phyloP scores from a whole-genome alignment of 345 rosid genomes.

The Orychophragmus violaceus region DNA sequence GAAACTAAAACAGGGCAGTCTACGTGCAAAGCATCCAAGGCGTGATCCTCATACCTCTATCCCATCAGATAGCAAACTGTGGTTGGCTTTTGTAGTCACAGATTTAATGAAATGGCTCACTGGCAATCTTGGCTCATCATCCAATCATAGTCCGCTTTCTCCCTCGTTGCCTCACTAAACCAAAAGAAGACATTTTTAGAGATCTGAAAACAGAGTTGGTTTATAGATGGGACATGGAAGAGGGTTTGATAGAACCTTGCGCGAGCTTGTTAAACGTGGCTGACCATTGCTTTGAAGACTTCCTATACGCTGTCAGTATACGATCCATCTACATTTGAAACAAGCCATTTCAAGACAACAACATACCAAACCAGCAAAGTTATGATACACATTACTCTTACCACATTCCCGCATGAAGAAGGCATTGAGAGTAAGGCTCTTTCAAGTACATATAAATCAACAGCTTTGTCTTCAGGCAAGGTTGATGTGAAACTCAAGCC shows the following conservation, averaged over 20 bases:
- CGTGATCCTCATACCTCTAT: neutral
- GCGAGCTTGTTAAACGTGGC: conserved; percentile 68
- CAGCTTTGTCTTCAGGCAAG: conserved; percentile 94
- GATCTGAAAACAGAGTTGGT: neutral
- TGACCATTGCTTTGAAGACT: conserved; percentile 95
- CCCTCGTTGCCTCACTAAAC: conserved; percentile 77
- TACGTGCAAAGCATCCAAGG: neutral
- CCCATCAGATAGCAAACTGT: neutral
- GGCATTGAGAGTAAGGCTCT: conserved; percentile 92
- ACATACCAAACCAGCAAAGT: conserved; percentile 40
- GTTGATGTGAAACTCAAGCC: conserved; percentile 93
- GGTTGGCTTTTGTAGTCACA: neutral
- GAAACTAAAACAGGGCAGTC: neutral
- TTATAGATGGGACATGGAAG: neutral
- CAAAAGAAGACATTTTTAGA: neutral
- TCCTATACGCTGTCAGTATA: conserved; percentile 67
- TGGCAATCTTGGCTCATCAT: conserved; percentile 30
- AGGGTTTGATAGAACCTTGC: conserved; percentile 46
- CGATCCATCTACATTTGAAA: conserved; percentile 56
- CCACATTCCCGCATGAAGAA: conserved; percentile 97
- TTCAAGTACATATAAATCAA: conserved; percentile 91
- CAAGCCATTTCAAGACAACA: neutral
- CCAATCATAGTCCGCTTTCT: conserved; percentile 94
- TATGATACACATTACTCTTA: conserved; percentile 25
- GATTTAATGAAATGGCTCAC: too few relatives aligned